phyloP scores from a whole-genome alignment of 2,329 filamentous ascomycete species.

The Fusarium torulosum region DNA sequence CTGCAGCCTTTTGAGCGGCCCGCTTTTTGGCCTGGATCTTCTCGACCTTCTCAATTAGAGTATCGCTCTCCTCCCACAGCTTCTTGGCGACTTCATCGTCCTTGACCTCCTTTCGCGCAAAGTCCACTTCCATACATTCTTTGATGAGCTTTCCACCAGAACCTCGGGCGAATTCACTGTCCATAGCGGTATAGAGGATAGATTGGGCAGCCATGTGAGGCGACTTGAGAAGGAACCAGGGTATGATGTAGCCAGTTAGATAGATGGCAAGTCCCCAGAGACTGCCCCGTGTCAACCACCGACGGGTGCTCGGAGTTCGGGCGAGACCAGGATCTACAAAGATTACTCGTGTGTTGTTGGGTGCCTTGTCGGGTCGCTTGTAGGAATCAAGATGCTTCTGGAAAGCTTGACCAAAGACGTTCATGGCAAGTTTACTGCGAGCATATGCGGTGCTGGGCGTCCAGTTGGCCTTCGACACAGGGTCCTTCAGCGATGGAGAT shows the following conservation, averaged over 20 bases:
- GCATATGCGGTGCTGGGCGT: slow-evolving; percentile 70
- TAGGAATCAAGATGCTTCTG: slow-evolving; percentile 92
- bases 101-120: slow-evolving; percentile 77
- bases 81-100: slow-evolving; percentile 85
- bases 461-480: slow-evolving; percentile 64
- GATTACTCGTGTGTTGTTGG: slow-evolving; percentile 85
- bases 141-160: slow-evolving; percentile 82
- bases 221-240: slow-evolving; percentile 91
- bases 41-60: slow-evolving; percentile 80
- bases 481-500: slow-evolving; percentile 74
- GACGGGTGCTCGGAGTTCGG: slow-evolving; percentile 86
- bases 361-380: slow-evolving; percentile 83
- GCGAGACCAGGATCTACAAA: slow-evolving; percentile 88
- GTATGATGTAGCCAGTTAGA: slow-evolving; percentile 79
- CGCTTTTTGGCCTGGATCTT: slow-evolving; percentile 74
- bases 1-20: slow-evolving; percentile 57
- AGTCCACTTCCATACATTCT: slow-evolving; percentile 84
- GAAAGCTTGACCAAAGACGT: slow-evolving; percentile 89
- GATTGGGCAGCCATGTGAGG: slow-evolving; percentile 87
- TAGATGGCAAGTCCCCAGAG: slow-evolving; percentile 84
- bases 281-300: slow-evolving; percentile 88
- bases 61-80: slow-evolving; percentile 91
- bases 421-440: slow-evolving; percentile 81
- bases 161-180: slow-evolving; percentile 74
- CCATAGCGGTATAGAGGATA: slow-evolving; percentile 88